These are phyloP conservation scores for Fraxinus ornus DNA, from an alignment of 305 asterid genomes.

Conservation along the genomic window DNA sequence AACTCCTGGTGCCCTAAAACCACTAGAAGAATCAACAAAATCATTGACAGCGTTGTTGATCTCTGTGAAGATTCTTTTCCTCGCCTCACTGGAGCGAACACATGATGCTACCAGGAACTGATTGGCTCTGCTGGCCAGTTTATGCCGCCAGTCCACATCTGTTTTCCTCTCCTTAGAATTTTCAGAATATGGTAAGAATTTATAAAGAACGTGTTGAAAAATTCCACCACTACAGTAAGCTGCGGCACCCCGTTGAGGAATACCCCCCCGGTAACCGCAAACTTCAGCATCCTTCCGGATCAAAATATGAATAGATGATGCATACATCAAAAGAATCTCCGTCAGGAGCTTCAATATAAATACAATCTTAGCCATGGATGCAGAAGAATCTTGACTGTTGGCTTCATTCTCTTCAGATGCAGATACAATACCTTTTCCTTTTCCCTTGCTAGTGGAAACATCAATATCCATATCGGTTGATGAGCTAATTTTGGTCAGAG, in stretches of 20 bases:
- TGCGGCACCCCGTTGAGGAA: conserved; percentile 42
- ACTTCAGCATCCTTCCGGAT: conserved; percentile 83
- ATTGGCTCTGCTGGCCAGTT: conserved; percentile 82
- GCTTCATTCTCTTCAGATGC: conserved; percentile 53
- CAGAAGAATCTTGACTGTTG: conserved; percentile 62
- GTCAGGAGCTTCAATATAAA: conserved; percentile 80
- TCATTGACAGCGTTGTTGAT: conserved; percentile 61
- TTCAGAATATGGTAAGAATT: conserved; percentile 68
- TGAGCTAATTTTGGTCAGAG: conserved; percentile 42
- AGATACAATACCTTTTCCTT: conserved; percentile 75
- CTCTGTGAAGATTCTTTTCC: conserved; percentile 84
- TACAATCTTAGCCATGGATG: conserved; percentile 83
- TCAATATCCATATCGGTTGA: conserved; percentile 86
- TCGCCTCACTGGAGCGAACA: conserved; percentile 92
- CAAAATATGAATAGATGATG: conserved; percentile 74
- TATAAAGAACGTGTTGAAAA: conserved; percentile 75
- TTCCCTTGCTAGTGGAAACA: conserved; percentile 63
- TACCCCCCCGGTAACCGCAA: conserved; percentile 49
- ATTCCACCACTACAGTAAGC: conserved; percentile 55
- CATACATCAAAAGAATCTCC: conserved; percentile 79
- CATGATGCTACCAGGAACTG: conserved; percentile 91
- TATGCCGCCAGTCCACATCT: conserved; percentile 94
- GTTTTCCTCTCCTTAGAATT: conserved; percentile 55
- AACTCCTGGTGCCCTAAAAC: conserved; percentile 60
- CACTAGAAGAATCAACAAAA: conserved; percentile 59